These are phyloP conservation scores for Elsinoe australis DNA, from an alignment of 2,329 filamentous ascomycete genomes.

Conservation along the genomic window DNA sequence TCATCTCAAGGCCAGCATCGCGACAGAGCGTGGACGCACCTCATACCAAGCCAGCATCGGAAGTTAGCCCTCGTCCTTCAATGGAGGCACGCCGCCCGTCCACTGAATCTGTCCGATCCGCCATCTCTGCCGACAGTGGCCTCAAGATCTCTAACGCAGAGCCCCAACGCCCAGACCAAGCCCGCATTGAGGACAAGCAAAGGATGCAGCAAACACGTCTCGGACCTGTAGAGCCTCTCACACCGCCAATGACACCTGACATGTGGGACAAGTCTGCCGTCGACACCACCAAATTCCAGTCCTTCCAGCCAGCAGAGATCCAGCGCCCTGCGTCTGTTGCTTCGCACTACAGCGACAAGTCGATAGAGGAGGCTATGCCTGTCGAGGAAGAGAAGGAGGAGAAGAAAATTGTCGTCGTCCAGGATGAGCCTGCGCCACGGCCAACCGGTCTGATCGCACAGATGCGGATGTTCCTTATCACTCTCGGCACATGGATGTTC, in stretches of 20 bases:
- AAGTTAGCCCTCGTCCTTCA: slow-evolving; percentile 6
- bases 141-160: slow-evolving; percentile 15
- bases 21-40: slow-evolving; percentile 6
- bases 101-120: not conserved
- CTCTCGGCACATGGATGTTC: slow-evolving; percentile 16
- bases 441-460: slow-evolving; percentile 8
- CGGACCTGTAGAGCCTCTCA: slow-evolving; percentile 9
- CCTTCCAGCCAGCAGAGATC: slow-evolving; percentile 10
- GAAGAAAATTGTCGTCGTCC: not conserved
- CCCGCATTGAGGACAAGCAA: slow-evolving; percentile 10
- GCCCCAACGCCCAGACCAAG: slow-evolving; percentile 9
- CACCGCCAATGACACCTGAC: slow-evolving; percentile 14
- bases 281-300: slow-evolving; percentile 15
- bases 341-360: slow-evolving; percentile 15
- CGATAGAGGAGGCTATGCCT: slow-evolving; percentile 15
- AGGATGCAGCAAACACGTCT: slow-evolving; percentile 6
- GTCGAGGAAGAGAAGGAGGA: slow-evolving; percentile 14
- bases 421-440: slow-evolving; percentile 1
- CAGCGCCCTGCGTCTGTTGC: slow-evolving; percentile 14
- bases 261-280: slow-evolving; percentile 16
- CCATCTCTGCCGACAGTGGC: not conserved
- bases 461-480: slow-evolving; percentile 16
- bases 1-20: not conserved
- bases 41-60: not conserved
- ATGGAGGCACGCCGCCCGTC: slow-evolving; percentile 9